Base-by-base conservation (phyloP, 1,284 basidiomycete genomes). In the Xerocomus cyaneibrunnescens region DNA sequence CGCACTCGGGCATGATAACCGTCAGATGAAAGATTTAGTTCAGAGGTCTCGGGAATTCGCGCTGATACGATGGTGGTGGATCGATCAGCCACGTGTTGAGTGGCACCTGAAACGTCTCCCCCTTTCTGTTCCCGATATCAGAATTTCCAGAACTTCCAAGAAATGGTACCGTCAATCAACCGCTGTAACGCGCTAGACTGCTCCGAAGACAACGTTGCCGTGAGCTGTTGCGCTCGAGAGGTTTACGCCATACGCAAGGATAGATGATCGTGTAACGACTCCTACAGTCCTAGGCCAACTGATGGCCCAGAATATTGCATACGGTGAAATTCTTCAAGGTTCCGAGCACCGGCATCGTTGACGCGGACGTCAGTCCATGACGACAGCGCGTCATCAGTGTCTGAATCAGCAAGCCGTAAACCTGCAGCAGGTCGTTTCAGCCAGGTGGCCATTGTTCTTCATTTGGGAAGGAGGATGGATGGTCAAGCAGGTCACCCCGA, bases 51-150 rank as follows among this genome's bases (percentile, higher is more conserved):
- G 48, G 40, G 41, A 16, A 23, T 39, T 46, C 30, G 45, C 36
- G 38, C 27, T 40, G 45, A 40, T 35, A 48, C 30, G 31, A 35
- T 35, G 17, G 37, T 37, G 40, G 32, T 19, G 30, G 45, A 38
- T 50, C 35, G n/a, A 30, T 38, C 43, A 23, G 31, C 30, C 45
- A 25, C 23, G 14, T 7, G 23, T 48, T 27, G 31, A n/a, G n/a
- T n/a, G 38, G 22, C 9, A 57, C 39, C 45, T 59, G 60, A 59
- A 62, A 62, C 55, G 36, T 22, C 9, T 17, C 17, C 49, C 21
- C 35, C 16, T 16, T 56, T 48, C 38, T 52, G 41, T 35, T 25
- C 35, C 31, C 48, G 48, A 42, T 25, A 39, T 35, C 31, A 54
- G 44, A 49, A 40, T 6, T 12, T 30, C 27, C 8, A 22, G 19